Evolutionary conservation across 805 yeast species (phyloP), one percentile per base, ranked within the genome.

Genomic region (Candida yuanshanica): DNA sequence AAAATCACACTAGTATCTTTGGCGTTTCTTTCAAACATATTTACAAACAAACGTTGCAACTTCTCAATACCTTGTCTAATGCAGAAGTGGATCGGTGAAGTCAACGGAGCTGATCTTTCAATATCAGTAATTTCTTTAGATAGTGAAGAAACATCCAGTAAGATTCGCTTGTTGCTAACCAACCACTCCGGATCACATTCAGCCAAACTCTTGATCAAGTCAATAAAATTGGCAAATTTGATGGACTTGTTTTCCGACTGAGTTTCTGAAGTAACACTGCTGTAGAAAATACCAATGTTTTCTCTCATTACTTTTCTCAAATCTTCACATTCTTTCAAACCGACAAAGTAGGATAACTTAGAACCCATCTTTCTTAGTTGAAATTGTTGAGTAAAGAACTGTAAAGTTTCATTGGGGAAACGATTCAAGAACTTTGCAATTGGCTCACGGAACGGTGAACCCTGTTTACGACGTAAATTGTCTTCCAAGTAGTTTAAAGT

Each of bases 371-470:
- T 54, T 41, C 95, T 69, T 38, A 79, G 78, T 23, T 75, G 73
- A 59, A 83, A 74, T 54, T 83, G 80, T 22, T 75, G 75, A 25
- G 75, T 66, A 63, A 86, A 90, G 55, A 80, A 85, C 22, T 77
- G 78, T 38, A 79, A 68, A 4, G 95, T 74, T 49, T 90, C 84
- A 20, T 72, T 75, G 2, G 95, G 79, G 59, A 89, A 91, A 45
- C 96, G 69, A 60, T 89, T 79, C 62, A 93, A 66, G 55, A 84
- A 93, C 57, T 83, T 83, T 7, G 95, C 90, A 35, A 91, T 76
- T 3, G 99, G 96, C n/a, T 69, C 73, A 49, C 99, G 72, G 69
- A 93, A 90, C 4, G 98, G 97, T 1, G 97, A 87, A 33, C 71
- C 72, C 43, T 87, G 85, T 47, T 85, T 87, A 18, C 96, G 79